phyloP scores from a whole-genome alignment of 345 rosid genomes.

The Cardiospermum halicacabum region DNA sequence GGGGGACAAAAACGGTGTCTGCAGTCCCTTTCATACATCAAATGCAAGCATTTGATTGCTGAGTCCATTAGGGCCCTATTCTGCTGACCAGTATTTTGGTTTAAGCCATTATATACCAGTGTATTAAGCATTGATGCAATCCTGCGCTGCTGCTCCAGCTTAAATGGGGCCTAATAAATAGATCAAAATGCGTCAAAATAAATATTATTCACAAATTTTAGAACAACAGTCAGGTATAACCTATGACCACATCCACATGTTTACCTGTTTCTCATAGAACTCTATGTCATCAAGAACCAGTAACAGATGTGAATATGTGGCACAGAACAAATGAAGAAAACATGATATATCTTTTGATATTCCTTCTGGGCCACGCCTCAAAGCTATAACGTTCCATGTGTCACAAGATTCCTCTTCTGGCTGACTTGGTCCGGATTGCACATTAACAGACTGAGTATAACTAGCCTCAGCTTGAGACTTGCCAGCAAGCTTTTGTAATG shows the following conservation, averaged over 20 bases:
- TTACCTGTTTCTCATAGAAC: constrained; percentile 96
- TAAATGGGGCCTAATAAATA: constrained; percentile 67
- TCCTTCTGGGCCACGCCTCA: constrained; percentile 68
- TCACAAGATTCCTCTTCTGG: constrained; percentile 40
- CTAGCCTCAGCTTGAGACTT: constrained; percentile 51
- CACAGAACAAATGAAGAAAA: constrained; percentile 86
- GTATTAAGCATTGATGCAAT: constrained; percentile 87
- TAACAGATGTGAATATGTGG: constrained; percentile 81
- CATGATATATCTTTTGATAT: constrained; percentile 65
- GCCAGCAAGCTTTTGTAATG: constrained; percentile 67
- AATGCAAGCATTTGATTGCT: constrained; percentile 85
- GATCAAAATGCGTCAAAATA: constrained; percentile 23
- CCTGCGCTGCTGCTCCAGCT: constrained; percentile 69
- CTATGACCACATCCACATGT: neutral
- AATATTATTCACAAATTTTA: constrained; percentile 9
- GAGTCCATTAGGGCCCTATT: constrained; percentile 72
- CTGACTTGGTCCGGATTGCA: constrained; percentile 32
- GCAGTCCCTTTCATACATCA: constrained; percentile 94
- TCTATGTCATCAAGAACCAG: constrained; percentile 97
- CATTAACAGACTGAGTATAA: constrained; percentile 26
- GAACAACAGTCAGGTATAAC: neutral
- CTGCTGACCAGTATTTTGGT: constrained; percentile 38
- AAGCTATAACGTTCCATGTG: constrained; percentile 65
- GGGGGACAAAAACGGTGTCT: constrained; percentile 85
- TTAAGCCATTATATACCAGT: constrained; percentile 74